phyloP scores from a whole-genome alignment of 2,329 filamentous ascomycete species.

The Xylariomycetidae sp. region DNA sequence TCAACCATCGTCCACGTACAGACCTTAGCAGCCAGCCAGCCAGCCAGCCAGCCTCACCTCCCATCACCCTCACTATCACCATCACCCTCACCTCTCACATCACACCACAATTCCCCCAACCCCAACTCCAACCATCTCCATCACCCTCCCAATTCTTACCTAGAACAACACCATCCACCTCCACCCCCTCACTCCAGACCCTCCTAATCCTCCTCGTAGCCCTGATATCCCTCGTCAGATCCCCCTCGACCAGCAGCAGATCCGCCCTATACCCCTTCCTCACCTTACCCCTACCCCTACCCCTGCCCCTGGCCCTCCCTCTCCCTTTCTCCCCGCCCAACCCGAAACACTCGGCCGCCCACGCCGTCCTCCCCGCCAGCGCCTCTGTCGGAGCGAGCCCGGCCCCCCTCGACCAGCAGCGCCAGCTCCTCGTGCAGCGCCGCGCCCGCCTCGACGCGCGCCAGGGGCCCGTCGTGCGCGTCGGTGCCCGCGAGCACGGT shows the following conservation, averaged over 20 bases:
- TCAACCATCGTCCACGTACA: too few species aligned
- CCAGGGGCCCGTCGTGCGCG: constrained; percentile 12
- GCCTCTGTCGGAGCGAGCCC: constrained; percentile 18
- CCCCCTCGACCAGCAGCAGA: constrained; percentile 24
- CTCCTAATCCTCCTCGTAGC: constrained; percentile 18
- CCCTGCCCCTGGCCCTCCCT: constrained; percentile 16
- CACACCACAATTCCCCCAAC: not conserved
- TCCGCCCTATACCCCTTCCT: constrained; percentile 22
- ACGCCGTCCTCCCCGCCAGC: constrained; percentile 19
- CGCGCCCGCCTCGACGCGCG: constrained; percentile 7
- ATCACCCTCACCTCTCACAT: constrained; percentile 1
- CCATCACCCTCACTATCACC: not conserved
- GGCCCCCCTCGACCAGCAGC: constrained; percentile 20
- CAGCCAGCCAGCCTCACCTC: too few species aligned
- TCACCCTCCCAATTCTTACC: not conserved
- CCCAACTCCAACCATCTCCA: not conserved
- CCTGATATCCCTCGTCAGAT: constrained; percentile 24
- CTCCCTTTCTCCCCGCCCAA: constrained; percentile 20
- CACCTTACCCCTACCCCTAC: constrained; percentile 21
- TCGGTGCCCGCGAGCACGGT: constrained; percentile 27
- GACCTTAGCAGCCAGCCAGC: too few species aligned
- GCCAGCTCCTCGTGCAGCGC: constrained; percentile 24
- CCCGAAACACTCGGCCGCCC: constrained; percentile 14
- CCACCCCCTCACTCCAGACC: constrained; percentile 23
- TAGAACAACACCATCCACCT: too few species aligned